Evolutionary conservation across 352 stramenopile species (phyloP).

Genomic region (Peronospora destructor): DNA sequence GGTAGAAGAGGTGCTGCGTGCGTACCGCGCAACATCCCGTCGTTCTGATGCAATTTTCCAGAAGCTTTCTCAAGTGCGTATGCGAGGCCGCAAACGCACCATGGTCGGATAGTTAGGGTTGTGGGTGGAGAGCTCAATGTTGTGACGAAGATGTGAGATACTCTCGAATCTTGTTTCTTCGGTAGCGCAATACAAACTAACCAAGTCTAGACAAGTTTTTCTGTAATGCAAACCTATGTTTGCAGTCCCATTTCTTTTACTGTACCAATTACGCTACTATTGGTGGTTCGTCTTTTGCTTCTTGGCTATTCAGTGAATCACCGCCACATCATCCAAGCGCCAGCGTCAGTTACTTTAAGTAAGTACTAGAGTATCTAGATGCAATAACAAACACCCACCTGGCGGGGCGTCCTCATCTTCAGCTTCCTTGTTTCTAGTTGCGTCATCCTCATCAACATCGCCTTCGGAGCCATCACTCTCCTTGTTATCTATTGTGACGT

Average conservation of each 20-base stretch:
- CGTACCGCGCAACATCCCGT: conserved; percentile 79
- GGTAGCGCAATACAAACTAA: too few relatives aligned
- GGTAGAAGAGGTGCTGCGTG: conserved; percentile 77
- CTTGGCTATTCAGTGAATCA: conserved; percentile 31
- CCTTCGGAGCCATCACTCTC: conserved; percentile 30
- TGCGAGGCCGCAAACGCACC: conserved; percentile 85
- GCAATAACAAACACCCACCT: conserved; percentile 29
- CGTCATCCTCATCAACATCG: conserved; percentile 14
- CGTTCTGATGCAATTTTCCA: conserved; percentile 74
- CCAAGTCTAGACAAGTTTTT: too few relatives aligned
- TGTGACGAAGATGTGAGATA: too few relatives aligned
- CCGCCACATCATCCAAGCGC: too few relatives aligned
- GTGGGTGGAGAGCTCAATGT: neutral
- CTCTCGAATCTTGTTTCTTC: too few relatives aligned
- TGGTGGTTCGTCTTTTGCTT: conserved; percentile 49
- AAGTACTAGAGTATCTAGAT: neutral
- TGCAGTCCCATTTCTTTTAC: too few relatives aligned
- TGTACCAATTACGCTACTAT: too few relatives aligned
- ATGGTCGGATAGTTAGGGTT: conserved; percentile 76
- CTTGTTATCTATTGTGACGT: conserved; percentile 32
- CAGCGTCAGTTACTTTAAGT: conserved; percentile 1
- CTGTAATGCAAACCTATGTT: too few relatives aligned
- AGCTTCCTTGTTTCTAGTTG: conserved; percentile 7
- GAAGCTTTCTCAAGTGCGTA: conserved; percentile 83
- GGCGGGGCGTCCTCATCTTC: conserved; percentile 38